Evolutionary conservation across 805 yeast species (phyloP).

Genomic region (Candida methanosorbosa): DNA sequence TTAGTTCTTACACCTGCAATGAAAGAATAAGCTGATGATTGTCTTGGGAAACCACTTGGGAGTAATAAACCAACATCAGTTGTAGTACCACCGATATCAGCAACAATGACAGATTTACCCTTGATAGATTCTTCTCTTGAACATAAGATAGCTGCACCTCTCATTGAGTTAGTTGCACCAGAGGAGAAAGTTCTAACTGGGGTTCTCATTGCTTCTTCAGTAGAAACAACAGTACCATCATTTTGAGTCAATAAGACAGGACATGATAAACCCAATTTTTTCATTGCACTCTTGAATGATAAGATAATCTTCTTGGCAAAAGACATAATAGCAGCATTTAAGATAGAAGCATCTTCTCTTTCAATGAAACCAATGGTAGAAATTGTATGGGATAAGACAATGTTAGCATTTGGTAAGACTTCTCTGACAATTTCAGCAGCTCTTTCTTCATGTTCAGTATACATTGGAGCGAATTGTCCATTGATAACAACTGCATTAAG

Average conservation of each 20-base stretch:
- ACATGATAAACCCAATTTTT: constrained; percentile 21
- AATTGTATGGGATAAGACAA: constrained; percentile 27
- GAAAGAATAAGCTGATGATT: constrained; percentile 26
- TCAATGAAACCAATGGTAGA: constrained; percentile 33
- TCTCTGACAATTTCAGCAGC: constrained; percentile 20
- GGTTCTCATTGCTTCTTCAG: constrained; percentile 24
- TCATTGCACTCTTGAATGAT: constrained; percentile 25
- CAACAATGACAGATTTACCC: constrained; percentile 23
- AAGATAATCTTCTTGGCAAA: constrained; percentile 29
- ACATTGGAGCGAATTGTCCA: constrained; percentile 29
- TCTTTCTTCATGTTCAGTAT: constrained; percentile 23
- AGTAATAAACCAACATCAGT: constrained; percentile 33
- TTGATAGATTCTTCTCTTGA: constrained; percentile 9
- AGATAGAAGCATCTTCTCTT: constrained; percentile 33
- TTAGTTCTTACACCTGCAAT: constrained; percentile 36
- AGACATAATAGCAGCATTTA: constrained; percentile 30
- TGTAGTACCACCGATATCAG: constrained; percentile 39
- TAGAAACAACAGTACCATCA: constrained; percentile 32
- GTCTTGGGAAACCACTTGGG: constrained; percentile 34
- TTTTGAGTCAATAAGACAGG: constrained; percentile 31
- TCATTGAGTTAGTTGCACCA: constrained; percentile 34
- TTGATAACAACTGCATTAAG: constrained; percentile 26
- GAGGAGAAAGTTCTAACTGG: constrained; percentile 35
- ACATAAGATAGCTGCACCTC: constrained; percentile 33
- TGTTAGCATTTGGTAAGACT: constrained; percentile 20